Evolutionary conservation across 1,139 yeast genomes (phyloP), one percentile per base, ranked within the genome.

Genomic region (Debaryomycetaceae sp.): DNA sequence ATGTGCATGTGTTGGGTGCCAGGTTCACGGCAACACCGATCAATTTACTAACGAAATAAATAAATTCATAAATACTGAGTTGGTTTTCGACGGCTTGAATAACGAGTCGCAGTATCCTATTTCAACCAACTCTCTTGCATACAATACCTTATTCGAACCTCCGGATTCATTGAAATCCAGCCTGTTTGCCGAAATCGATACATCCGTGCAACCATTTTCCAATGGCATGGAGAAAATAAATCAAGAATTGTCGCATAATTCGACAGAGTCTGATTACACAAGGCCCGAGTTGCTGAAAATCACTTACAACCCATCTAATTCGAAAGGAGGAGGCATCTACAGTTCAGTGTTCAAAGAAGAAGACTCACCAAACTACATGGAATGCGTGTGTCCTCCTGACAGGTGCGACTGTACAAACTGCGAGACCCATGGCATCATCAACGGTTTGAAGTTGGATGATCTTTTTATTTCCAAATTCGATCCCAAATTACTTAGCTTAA

Each of bases 381-480:
- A 22, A 11, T 78, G 83, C 46, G 48, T 55, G 4, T 78, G 83
- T 56, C 60, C 72, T 0, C 59, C 65, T 1, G 70, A 70, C 29
- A 61, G 64, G 4, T 78, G 83, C 53, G 72, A 64, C 29, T 78
- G 83, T 51, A 57, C 64, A 30, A 73, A 77, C 46, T 78, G 83
- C 57, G 80, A 70, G 42, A 59, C 69, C 2, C 83, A 78, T 51
- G 81, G 81, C 2, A 78, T 75, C 7, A 66, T 73, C 13, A 65
- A 76, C 45, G 83, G 83, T 2, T 53, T 70, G 38, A 65, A 70
- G 44, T 46, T 74, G 30, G 75, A 71, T 38, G 81, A 77, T 38
- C 47, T 58, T 19, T 59, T 59, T 34, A 39, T 33, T 15, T 35
- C 41, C 13, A 35, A 19, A n/a, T 35, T 35, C 24, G 41, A 39